Percentiles rank a stretch among this genome's conserved stretches.
Conservation (phyloP, 2,329 filamentous ascomycete species). For the Scedosporium boydii region DNA sequence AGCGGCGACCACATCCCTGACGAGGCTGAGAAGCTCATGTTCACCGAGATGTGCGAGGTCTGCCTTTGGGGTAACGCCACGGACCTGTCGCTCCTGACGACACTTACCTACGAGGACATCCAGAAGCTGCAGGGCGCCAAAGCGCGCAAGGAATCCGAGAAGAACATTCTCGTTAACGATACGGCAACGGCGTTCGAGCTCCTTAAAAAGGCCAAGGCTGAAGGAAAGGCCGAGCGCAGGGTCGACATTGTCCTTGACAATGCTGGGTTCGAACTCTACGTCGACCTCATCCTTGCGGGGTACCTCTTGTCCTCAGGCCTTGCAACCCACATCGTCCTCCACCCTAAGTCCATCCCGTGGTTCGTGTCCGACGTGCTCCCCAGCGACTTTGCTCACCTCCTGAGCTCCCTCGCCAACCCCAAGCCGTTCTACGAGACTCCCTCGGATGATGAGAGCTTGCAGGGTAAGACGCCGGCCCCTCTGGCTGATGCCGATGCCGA, state of each 20-base stretch:
- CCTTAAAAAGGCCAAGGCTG: conserved; percentile 54
- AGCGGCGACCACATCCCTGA: conserved; percentile 46
- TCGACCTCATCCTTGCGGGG: conserved; percentile 84
- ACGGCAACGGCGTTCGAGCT: conserved; percentile 61
- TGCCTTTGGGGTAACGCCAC: conserved; percentile 97
- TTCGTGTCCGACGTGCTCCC: conserved; percentile 95
- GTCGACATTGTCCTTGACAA: conserved; percentile 97
- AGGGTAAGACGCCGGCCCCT: conserved; percentile 46
- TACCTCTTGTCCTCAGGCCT: conserved; percentile 79
- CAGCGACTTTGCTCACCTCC: conserved; percentile 71
- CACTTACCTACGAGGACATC: conserved; percentile 87
- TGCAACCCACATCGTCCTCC: conserved; percentile 77
- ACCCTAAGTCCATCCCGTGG: conserved; percentile 94
- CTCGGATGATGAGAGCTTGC: conserved; percentile 54
- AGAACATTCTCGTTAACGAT: conserved; percentile 89
- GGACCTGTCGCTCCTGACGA: conserved; percentile 83
- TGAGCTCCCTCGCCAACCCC: conserved; percentile 70
- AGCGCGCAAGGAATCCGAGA: conserved; percentile 76
- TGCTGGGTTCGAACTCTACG: conserved; percentile 92
- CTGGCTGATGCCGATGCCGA: conserved; percentile 58
- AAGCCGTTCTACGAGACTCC: conserved; percentile 68
- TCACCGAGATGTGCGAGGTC: conserved; percentile 90
- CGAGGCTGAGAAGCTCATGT: conserved; percentile 67
- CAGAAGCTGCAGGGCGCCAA: conserved; percentile 89
- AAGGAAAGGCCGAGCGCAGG: conserved; percentile 57